Evolutionary conservation across 148 eudicot genomes (phyloP).

Genomic region (Spergularia marina): DNA sequence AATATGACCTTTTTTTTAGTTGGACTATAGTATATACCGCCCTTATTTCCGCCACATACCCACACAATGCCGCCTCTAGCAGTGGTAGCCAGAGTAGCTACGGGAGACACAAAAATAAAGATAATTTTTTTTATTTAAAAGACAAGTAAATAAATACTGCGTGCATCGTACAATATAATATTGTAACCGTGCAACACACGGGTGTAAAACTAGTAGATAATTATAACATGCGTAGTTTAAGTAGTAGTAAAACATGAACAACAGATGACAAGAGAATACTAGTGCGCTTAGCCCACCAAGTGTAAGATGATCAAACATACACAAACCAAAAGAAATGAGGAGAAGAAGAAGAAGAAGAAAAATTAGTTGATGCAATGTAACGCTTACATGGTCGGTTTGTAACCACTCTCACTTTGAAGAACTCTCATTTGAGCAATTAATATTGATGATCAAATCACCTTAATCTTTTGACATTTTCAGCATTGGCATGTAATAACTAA

Average conservation of each 20-base stretch:
- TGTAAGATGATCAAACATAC: constrained; percentile 15
- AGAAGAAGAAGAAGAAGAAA: not conserved
- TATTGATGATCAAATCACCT: not conserved
- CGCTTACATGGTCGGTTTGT: constrained; percentile 11
- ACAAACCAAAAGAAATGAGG: not conserved
- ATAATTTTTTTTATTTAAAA: too few relatives aligned
- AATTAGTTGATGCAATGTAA: constrained; percentile 16
- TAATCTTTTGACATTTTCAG: constrained; percentile 1
- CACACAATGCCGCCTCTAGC: too few relatives aligned
- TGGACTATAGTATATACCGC: too few relatives aligned
- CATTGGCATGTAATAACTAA: constrained; percentile 4
- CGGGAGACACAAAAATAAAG: too few relatives aligned
- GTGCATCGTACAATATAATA: too few relatives aligned
- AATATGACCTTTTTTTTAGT: too few relatives aligned
- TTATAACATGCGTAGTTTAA: not conserved
- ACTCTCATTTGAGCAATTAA: constrained; percentile 11
- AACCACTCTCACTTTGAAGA: constrained; percentile 19
- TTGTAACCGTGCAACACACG: too few relatives aligned
- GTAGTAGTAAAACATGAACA: not conserved
- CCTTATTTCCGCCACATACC: too few relatives aligned
- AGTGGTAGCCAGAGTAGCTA: too few relatives aligned
- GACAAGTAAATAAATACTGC: too few relatives aligned
- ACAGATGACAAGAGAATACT: not conserved
- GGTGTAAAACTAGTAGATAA: too few relatives aligned
- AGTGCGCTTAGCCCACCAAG: constrained; percentile 8